Evolutionary conservation across 345 rosid species (phyloP).

Genomic region (Lumnitzera racemosa): DNA sequence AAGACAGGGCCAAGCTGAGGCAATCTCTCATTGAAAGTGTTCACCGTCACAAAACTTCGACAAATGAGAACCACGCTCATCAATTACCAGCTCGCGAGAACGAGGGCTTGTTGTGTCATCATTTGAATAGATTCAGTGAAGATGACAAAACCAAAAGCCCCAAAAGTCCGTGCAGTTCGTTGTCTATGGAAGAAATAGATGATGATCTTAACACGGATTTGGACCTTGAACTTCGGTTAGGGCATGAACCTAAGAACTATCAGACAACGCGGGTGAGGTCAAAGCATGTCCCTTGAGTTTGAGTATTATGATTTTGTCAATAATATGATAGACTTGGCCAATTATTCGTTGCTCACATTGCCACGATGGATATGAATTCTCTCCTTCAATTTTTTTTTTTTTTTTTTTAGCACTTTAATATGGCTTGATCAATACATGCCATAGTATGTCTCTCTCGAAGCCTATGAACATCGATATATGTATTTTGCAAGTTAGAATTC

Average conservation of each 20-base stretch:
- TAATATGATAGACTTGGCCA: not conserved
- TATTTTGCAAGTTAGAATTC: too few relatives aligned
- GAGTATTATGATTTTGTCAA: too few relatives aligned
- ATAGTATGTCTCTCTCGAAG: too few relatives aligned
- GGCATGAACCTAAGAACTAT: conserved; percentile 25
- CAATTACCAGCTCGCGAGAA: conserved; percentile 1
- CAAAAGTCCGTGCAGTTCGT: conserved; percentile 3
- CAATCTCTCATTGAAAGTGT: conserved; percentile 21
- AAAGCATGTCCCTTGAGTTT: too few relatives aligned
- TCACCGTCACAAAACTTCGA: too few relatives aligned
- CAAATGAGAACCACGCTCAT: not conserved
- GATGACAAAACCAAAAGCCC: conserved; percentile 9
- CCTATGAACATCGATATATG: too few relatives aligned
- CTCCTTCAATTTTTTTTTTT: too few relatives aligned
- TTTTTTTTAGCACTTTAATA: too few relatives aligned
- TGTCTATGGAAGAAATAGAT: conserved; percentile 8
- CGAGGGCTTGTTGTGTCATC: not conserved
- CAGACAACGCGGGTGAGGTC: not conserved
- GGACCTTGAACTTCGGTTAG: conserved; percentile 70
- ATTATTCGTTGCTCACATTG: too few relatives aligned
- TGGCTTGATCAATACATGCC: too few relatives aligned
- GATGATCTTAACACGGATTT: conserved; percentile 16
- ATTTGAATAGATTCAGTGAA: not conserved
- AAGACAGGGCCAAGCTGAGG: conserved; percentile 44
- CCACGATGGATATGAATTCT: too few relatives aligned